Evolutionary conservation across 2,329 filamentous ascomycete genomes (phyloP).

Genomic region (Cytospora leucostoma): DNA sequence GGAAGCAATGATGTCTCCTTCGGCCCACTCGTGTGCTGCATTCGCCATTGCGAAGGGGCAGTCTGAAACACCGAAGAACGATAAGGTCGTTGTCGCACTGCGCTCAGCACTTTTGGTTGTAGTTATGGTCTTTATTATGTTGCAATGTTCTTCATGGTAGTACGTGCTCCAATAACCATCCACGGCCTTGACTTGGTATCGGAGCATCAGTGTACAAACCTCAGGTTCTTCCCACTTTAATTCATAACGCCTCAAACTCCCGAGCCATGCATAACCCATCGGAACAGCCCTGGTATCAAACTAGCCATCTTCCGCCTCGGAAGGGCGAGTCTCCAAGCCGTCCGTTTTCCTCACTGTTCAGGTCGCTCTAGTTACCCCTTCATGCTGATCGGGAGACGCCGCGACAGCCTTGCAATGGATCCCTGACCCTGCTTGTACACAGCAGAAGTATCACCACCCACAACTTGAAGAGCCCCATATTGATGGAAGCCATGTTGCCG

Average conservation of each 20-base stretch:
- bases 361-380: not conserved
- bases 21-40: not conserved
- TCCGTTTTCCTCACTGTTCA: not conserved
- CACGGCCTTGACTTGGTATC: not conserved
- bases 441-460: not conserved
- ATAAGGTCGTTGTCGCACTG: not conserved
- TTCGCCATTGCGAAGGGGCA: not conserved
- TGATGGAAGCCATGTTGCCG: not conserved
- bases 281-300: not conserved
- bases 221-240: not conserved
- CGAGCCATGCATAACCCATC: constrained; percentile 2
- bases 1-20: not conserved
- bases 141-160: not conserved
- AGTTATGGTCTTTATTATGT: not conserved
- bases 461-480: not conserved
- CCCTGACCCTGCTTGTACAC: not conserved
- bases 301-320: not conserved
- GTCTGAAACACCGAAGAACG: not conserved
- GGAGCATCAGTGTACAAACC: not conserved
- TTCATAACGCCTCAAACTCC: constrained; percentile 21
- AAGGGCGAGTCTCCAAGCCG: not conserved
- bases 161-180: not conserved
- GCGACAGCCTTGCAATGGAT: too few relatives aligned
- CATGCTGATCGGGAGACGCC: not conserved
- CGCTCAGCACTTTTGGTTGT: not conserved